Conservation (phyloP, 2,329 filamentous ascomycete species). For the Escovopsis sp. region DNA sequence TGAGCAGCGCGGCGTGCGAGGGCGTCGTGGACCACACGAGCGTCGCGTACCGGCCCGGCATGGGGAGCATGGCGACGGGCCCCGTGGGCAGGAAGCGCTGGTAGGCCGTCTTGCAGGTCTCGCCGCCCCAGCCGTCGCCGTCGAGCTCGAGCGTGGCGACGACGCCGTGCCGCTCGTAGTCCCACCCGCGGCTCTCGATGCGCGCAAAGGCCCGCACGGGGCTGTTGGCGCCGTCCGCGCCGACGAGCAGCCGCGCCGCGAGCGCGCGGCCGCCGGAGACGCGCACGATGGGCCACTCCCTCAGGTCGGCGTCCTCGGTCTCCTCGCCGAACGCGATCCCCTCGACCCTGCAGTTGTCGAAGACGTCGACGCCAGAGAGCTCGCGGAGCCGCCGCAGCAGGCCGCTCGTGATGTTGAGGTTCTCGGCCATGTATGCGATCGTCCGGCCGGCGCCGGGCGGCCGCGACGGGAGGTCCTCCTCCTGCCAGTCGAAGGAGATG, state of each 20-base stretch:
- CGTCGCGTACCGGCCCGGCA: constrained; percentile 70
- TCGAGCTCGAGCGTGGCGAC: constrained; percentile 76
- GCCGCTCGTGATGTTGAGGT: constrained; percentile 71
- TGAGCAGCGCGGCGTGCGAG: constrained; percentile 62
- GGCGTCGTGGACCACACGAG: constrained; percentile 93
- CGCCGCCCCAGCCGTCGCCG: constrained; percentile 38
- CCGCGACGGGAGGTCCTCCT: constrained; percentile 8
- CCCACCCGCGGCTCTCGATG: constrained; percentile 80
- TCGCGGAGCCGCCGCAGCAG: constrained; percentile 58
- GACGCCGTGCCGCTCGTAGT: constrained; percentile 80
- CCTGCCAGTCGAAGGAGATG: constrained; percentile 74
- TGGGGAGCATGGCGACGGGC: constrained; percentile 77
- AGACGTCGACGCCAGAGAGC: constrained; percentile 53
- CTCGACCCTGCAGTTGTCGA: constrained; percentile 65
- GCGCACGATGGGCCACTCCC: constrained; percentile 74
- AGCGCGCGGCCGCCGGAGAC: constrained; percentile 54
- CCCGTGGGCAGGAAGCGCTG: constrained; percentile 91
- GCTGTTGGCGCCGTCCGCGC: constrained; percentile 89
- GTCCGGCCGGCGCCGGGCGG: constrained; percentile 35
- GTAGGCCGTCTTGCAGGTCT: constrained; percentile 61
- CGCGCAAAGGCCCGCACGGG: constrained; percentile 81
- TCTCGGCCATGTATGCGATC: constrained; percentile 96
- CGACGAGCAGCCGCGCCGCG: constrained; percentile 72
- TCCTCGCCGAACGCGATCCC: constrained; percentile 63
- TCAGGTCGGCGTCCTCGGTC: constrained; percentile 56